A percentile compares a stretch with the other conserved stretches of the same genome.
phyloP scores from a whole-genome alignment of 2,329 filamentous ascomycete genomes.

The Pseudonectria buxi region DNA sequence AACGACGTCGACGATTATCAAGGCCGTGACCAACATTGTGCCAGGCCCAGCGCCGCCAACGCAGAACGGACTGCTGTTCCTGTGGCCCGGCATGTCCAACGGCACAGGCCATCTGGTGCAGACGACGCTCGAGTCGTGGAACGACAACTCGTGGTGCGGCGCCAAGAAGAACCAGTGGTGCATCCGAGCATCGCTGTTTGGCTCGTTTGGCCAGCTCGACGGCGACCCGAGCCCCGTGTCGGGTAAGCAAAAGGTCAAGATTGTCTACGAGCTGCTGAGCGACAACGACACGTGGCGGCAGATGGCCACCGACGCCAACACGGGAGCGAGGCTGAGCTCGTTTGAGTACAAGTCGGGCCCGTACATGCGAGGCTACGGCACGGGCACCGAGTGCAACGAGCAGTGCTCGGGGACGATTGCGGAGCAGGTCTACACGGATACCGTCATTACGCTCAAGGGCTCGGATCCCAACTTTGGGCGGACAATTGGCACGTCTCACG shows the following conservation, averaged over 20 bases:
- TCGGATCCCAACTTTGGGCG: conserved; percentile 12
- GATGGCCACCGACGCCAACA: conserved; percentile 12
- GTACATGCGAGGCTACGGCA: conserved; percentile 14
- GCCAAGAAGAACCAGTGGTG: conserved; percentile 13
- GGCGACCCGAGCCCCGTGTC: conserved; percentile 7
- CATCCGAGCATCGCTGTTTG: conserved; percentile 13
- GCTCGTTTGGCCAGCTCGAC: conserved; percentile 14
- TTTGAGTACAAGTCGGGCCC: conserved; percentile 14
- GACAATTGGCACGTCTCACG: conserved; percentile 10
- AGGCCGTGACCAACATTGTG: conserved; percentile 15
- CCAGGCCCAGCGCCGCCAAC: conserved; percentile 8
- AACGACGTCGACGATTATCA: conserved; percentile 15
- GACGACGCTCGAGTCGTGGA: conserved; percentile 14
- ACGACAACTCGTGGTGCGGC: conserved; percentile 16
- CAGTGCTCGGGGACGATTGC: conserved; percentile 10
- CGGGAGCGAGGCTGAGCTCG: conserved; percentile 8
- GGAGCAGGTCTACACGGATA: conserved; percentile 13
- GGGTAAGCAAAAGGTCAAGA: conserved; percentile 15
- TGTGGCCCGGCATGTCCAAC: conserved; percentile 18
- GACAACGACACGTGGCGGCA: conserved; percentile 17
- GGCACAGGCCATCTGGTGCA: conserved; percentile 15
- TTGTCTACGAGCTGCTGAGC: conserved; percentile 11
- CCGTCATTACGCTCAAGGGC: conserved; percentile 11
- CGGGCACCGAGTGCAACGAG: conserved; percentile 15
- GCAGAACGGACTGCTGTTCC: conserved; percentile 10